These are phyloP conservation scores for Camellia japonica DNA, from an alignment of 148 eudicot species.

Conservation along the genomic window DNA sequence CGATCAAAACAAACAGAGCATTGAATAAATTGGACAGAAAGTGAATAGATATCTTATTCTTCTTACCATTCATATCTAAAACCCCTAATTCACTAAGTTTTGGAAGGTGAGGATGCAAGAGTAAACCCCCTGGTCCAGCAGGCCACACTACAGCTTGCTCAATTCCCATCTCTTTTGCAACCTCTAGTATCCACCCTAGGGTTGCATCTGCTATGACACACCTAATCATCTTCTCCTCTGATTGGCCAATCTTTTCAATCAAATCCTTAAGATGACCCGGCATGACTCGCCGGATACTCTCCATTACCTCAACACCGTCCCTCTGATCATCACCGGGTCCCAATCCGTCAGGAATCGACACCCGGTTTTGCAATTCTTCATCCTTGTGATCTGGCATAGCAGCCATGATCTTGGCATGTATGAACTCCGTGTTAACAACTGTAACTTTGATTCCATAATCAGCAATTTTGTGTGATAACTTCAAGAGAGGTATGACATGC, in stretches of 20 bases:
- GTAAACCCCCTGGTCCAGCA: too few species aligned
- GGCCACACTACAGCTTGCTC: too few species aligned
- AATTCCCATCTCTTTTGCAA: too few species aligned
- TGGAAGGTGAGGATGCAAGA: too few species aligned
- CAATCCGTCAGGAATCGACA: conserved; percentile 27
- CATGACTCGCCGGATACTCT: conserved; percentile 15
- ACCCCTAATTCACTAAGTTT: too few species aligned
- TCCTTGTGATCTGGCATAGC: neutral
- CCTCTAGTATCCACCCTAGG: too few species aligned
- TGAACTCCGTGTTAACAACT: conserved; percentile 25
- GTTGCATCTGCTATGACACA: conserved; percentile 25
- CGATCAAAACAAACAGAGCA: too few species aligned
- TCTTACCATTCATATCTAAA: too few species aligned
- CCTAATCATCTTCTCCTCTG: neutral
- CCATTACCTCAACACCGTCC: conserved; percentile 2
- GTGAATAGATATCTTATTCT: too few species aligned
- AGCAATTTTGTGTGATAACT: conserved; percentile 19
- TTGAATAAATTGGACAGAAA: too few species aligned
- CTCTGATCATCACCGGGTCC: conserved; percentile 27
- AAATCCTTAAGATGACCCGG: conserved; percentile 19
- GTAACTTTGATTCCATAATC: conserved; percentile 29
- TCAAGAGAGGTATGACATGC: conserved; percentile 36
- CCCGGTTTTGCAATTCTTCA: too few species aligned
- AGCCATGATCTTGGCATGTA: conserved; percentile 8
- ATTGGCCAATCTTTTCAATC: conserved; percentile 1